Evolutionary conservation across 2,329 filamentous ascomycete species (phyloP), one percentile per base, ranked within the genome.

Genomic region (Colletotrichum sp.): DNA sequence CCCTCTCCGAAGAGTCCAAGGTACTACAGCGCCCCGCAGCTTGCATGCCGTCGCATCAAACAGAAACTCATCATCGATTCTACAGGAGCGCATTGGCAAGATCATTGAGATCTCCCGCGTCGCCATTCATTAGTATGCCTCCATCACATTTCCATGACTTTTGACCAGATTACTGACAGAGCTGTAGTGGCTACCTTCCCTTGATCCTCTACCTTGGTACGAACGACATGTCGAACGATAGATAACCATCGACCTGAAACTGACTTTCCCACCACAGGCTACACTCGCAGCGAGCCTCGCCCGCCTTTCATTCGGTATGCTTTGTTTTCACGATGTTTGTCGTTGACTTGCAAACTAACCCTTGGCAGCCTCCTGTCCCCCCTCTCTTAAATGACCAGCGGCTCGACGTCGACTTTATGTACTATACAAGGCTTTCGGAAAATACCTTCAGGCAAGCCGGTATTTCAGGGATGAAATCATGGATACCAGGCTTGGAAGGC

Each of bases 1-100:
- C 89, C 82, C 93, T 99, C 80, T 99, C 97, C 68, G 97, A 99
- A 88, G 97, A 99, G 89, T 96, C 96, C 84, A 99, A 99, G 94
- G 96, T 98, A 84, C 79, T 84, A 65, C 79, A 84, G 59, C 57
- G 21, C 60, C 21, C 57, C 4, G 36, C 26, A 63, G 36, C 34
- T 13, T 59, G 52, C n/a, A 39, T 49, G 44, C 28, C 15, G 62
- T 66, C 32, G 66, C 68, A 64, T 59, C n/a, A 60, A 64, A 18
- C 52, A n/a, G n/a, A 52, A 44, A 66, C 72, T 77, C 52, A 75
- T 16, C 64, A 52, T 59, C 15, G 6, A 21, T 55, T 67, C 30
- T 69, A 80, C 81, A 98, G 96, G 97, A 99, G 93, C 96, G 97
- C 90, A 98, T 99, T 87, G 93, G 95, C 83, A 96, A 96, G 90